Evolutionary conservation across 1,284 basidiomycete species (phyloP).

Genomic region (Anthracocystis panici-leucophaei): DNA sequence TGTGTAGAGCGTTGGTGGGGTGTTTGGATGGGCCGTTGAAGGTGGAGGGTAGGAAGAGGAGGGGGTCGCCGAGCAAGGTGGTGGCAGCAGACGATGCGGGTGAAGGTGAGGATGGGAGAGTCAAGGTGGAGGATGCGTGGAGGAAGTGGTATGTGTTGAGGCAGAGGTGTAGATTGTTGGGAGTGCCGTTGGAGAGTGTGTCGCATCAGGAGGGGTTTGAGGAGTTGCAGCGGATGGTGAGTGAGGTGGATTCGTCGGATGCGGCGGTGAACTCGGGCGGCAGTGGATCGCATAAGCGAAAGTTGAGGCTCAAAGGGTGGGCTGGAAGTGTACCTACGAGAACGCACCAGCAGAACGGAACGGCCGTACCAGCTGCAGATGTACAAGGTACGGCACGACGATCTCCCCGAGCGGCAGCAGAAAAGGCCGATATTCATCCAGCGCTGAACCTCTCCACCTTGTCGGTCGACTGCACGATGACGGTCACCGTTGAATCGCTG

Average conservation of each 20-base stretch:
- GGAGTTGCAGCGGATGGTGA: constrained; percentile 27
- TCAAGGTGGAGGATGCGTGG: constrained; percentile 8
- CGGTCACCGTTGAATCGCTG: constrained; percentile 72
- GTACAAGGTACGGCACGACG: constrained; percentile 17
- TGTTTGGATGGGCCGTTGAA: constrained; percentile 64
- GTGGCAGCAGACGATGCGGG: neutral
- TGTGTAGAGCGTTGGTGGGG: constrained; percentile 83
- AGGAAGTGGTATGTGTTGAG: constrained; percentile 26
- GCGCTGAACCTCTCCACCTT: constrained; percentile 22
- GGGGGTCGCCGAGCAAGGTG: constrained; percentile 15
- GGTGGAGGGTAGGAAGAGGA: constrained; percentile 3
- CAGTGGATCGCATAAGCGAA: constrained; percentile 18
- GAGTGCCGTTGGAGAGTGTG: constrained; percentile 31
- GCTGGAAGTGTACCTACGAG: constrained; percentile 19
- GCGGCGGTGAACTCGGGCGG: constrained; percentile 9
- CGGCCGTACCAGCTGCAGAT: neutral
- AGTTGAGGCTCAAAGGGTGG: constrained; percentile 43
- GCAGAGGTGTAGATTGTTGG: constrained; percentile 36
- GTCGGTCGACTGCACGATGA: constrained; percentile 25
- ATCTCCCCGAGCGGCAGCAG: constrained; percentile 17
- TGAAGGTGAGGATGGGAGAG: neutral
- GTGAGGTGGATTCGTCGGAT: constrained; percentile 21
- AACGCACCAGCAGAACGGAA: neutral
- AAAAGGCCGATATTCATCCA: constrained; percentile 16
- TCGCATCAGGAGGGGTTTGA: constrained; percentile 28